Conservation (phyloP, 2,329 filamentous ascomycete genomes). For the Tympanopsis confertula region DNA sequence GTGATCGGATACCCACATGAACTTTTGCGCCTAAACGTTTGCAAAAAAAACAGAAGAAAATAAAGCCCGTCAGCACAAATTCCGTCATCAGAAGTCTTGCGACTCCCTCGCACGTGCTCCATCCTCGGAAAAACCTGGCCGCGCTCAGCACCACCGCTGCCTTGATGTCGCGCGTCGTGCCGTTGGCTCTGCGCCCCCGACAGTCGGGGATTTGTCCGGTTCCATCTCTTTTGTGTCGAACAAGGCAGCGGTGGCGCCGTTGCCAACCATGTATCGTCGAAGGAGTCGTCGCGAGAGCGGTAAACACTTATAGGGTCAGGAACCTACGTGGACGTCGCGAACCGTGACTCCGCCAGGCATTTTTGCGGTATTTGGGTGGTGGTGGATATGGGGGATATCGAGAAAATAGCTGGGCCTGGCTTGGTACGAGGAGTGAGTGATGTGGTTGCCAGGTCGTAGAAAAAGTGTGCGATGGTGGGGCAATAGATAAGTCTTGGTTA, state of each 20-base stretch:
- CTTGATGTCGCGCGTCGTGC: too few species aligned
- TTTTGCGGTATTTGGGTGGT: conserved; percentile 41
- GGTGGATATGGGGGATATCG: conserved; percentile 8
- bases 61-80: conserved; percentile 53
- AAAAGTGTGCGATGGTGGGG: too few species aligned
- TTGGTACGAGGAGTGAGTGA: too few species aligned
- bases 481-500: too few species aligned
- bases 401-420: too few species aligned
- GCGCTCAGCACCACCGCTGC: background rate
- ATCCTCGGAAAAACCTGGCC: conserved; percentile 15
- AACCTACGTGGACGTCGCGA: conserved; percentile 75
- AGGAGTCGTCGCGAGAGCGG: conserved; percentile 16
- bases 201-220: background rate
- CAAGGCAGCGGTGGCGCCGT: conserved; percentile 1
- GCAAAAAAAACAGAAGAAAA: too few species aligned
- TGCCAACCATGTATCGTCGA: conserved; percentile 6
- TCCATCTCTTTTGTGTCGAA: background rate
- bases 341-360: conserved; percentile 73
- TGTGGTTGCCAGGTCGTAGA: too few species aligned
- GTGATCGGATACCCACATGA: too few species aligned
- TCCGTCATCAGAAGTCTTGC: conserved; percentile 65
- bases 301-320: conserved; percentile 15
- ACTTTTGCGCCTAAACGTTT: too few species aligned
- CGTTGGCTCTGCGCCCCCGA: too few species aligned
- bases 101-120: conserved; percentile 64